Evolutionary conservation across 495 filamentous ascomycete genomes (phyloP), one percentile per base, ranked within the genome.

Genomic region (Daldinia loculata): DNA sequence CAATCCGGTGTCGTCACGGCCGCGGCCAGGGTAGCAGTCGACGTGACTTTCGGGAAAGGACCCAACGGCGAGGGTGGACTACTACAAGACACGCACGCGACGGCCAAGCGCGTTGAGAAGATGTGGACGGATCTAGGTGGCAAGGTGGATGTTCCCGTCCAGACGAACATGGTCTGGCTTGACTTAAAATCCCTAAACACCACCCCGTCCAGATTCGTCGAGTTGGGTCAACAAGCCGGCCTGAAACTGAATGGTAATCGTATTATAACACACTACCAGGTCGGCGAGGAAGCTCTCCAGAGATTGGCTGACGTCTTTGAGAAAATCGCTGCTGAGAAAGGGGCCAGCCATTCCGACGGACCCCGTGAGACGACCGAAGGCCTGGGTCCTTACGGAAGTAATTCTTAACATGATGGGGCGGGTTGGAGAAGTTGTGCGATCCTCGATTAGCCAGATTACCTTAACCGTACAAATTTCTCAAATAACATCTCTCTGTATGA

Each of bases 141-240:
- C 4, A 81, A 82, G 75, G 67, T 88, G 60, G 51, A 70, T 41
- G 76, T 84, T 32, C 84, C 85, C 50, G 88, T 88, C 9, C 89
- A 97, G 76, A 97, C 93, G 39, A 97, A 96, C 75, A 96, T 96
- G 91, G 88, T 93, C 7, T 97, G 92, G 93, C 75, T 96, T 64
- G 90, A 96, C 78, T 80, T 95, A 12, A 85, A 86, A 24, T 81
- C 66, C 8, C 58, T 74, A 17, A 83, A 84, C 0, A 77, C 87
- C 36, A 74, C 59, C 6, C 67, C 66, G 11, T 76, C 85, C 27
- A 77, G 76, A 17, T 84, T 90, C 41, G 80, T 82, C 36, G 73
- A 82, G 53, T 66, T 84, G 11, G 86, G 81, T 6, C 74, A 78
- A 61, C 78, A 85, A 63, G 78, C 80, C 32, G 89, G 90, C 1